Base-by-base conservation (phyloP, 2,329 filamentous ascomycete species). In the Neodidymelliopsis sp. region DNA sequence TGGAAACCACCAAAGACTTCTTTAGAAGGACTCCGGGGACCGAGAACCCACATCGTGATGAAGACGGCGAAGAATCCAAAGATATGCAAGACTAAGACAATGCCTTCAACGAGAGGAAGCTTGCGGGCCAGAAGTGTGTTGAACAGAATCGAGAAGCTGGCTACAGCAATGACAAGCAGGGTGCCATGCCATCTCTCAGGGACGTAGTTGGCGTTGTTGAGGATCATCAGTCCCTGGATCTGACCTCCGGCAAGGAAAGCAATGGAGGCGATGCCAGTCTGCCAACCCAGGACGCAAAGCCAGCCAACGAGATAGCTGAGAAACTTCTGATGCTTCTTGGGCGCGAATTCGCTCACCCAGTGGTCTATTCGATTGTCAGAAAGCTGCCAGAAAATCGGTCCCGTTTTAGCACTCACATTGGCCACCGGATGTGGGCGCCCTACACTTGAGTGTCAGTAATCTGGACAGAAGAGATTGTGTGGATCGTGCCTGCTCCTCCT, bases 21-120 rank as follows among this genome's bases (percentile, higher is more conserved):
- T 10, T 41, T 57, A 15, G 67, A 42, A 11, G 45, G 23, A 30
- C 51, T 59, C n/a, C 59, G 56, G 11, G 62, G 60, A 4, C 47
- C 66, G 8, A 69, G 57, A 2, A 66, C 61, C 66, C 66, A 70
- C 40, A 70, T 50, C 2, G 60, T 60, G 13, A 65, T 61, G 16
- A 82, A 65, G 41, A 81, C 73, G 2, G 74, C 79, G 52, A 82
- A 77, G 55, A 81, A 77, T 2, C 79, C 79, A 20, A 76, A 64
- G 20, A 81, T 69, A 45, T 82, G 80, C 2, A 82, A 55, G 11
- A 79, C 65, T 1, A 80, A 64, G 20, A 79, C 69, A 6, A 75
- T 59, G 3, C 75, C 74, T 60, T 83, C 80, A 18, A 80, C 61
- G 3, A 74, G 60, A 1, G 79, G 79, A 1, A 82, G 66, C 8